Evolutionary conservation across 2,329 filamentous ascomycete species (phyloP).

Genomic region (Hansfordia pulvinata): DNA sequence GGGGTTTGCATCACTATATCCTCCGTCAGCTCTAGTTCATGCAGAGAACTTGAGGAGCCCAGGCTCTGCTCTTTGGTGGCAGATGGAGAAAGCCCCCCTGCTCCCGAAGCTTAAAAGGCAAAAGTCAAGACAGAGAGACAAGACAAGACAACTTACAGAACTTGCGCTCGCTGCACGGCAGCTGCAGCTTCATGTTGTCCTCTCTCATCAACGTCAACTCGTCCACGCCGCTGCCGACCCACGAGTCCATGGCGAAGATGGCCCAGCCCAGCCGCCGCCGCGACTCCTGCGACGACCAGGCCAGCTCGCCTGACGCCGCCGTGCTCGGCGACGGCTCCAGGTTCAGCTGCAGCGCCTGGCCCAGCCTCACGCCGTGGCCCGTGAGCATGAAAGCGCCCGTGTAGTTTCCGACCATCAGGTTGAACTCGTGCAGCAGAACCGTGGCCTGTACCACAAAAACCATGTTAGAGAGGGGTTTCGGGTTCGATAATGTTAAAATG

Average conservation of each 20-base stretch:
- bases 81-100: too few relatives aligned
- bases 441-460: conserved; percentile 3
- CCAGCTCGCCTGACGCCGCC: conserved; percentile 1
- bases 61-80: too few relatives aligned
- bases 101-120: too few relatives aligned
- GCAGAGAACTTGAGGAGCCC: too few relatives aligned
- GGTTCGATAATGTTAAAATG: too few relatives aligned
- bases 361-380: conserved; percentile 23
- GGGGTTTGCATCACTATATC: conserved; percentile 5
- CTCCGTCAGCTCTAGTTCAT: too few relatives aligned
- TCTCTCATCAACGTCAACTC: conserved; percentile 5
- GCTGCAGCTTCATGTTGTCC: conserved; percentile 7
- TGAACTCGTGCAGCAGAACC: conserved; percentile 7
- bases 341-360: conserved; percentile 29
- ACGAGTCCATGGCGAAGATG: conserved; percentile 7
- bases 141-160: too few relatives aligned
- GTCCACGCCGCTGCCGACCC: conserved; percentile 5
- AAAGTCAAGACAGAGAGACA: too few relatives aligned
- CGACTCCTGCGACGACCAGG: conserved; percentile 4
- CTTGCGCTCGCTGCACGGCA: conserved; percentile 10
- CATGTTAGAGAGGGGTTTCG: too few relatives aligned
- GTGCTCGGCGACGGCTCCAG: conserved; percentile 8
- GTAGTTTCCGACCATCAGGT: conserved; percentile 5
- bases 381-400: conserved; percentile 7
- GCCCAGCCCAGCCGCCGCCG: conserved; percentile 7